Percentiles rank a stretch among this genome's conserved stretches.
These are phyloP conservation scores for Skeletonema costatum DNA, from an alignment of 108 stramenopile genomes.

Conservation along the genomic window DNA sequence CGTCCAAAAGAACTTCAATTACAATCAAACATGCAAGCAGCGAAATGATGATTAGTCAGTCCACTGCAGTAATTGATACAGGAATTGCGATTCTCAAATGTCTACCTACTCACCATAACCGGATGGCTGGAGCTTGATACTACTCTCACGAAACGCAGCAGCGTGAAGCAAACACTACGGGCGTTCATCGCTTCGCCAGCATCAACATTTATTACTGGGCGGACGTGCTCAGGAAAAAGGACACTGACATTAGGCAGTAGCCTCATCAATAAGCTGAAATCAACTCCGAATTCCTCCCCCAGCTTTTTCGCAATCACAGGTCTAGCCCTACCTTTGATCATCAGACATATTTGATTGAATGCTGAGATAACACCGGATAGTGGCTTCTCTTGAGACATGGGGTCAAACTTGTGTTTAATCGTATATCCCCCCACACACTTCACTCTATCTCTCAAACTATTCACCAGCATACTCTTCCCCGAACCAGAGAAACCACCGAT, in stretches of 20 bases:
- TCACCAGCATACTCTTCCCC: slow-evolving; percentile 26
- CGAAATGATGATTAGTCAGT: too few relatives aligned
- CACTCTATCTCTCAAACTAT: slow-evolving; percentile 4
- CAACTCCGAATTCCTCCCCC: slow-evolving; percentile 22
- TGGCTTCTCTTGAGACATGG: slow-evolving; percentile 29
- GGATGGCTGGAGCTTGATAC: slow-evolving; percentile 24
- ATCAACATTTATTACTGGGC: neutral
- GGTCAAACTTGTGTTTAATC: slow-evolving; percentile 30
- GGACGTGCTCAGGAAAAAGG: neutral
- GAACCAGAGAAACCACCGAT: slow-evolving; percentile 38
- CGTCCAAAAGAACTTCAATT: slow-evolving; percentile 29
- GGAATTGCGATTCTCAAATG: too few relatives aligned
- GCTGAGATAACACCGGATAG: slow-evolving; percentile 25
- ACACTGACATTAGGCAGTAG: slow-evolving; percentile 25
- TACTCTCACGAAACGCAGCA: slow-evolving; percentile 39
- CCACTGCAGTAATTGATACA: too few relatives aligned
- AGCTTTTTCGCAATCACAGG: slow-evolving; percentile 10
- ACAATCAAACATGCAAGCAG: too few relatives aligned
- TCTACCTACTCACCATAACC: slow-evolving; percentile 3
- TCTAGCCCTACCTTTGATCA: slow-evolving; percentile 3
- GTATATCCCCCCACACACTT: slow-evolving; percentile 4
- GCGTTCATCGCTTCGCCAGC: slow-evolving; percentile 8
- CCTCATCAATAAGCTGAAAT: slow-evolving; percentile 16
- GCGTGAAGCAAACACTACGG: slow-evolving; percentile 28
- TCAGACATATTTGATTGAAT: slow-evolving; percentile 35